Base-by-base conservation (phyloP, 257 asterid species). In the Solanum etuberosum region DNA sequence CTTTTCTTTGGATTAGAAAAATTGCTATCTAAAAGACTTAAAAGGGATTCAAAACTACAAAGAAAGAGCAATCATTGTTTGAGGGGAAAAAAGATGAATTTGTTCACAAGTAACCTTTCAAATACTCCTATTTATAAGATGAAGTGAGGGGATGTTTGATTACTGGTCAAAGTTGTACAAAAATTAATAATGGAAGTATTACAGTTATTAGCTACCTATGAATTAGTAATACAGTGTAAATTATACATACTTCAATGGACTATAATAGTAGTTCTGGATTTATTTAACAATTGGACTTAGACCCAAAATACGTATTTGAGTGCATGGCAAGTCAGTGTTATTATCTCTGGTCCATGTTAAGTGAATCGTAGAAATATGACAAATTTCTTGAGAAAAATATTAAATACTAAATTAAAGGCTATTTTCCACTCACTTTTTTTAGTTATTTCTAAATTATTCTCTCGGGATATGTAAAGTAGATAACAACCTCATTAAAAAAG, bases 381-480 rank as follows among this genome's bases (percentile, higher is more conserved):
- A 7, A 7, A 54, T 20, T 21, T 21, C 2, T 3, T 7, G 9
- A 3, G 4, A 57, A 57, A 57, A 57, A 57, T 57, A 57, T 57
- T 57, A 0, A 21, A 57, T 8, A 57, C 0, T 57, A 57, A 57
- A 7, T 21, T 21, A 3, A 57, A 57, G 13, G 4, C 2, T 57
- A 57, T 57, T 20, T 57, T 21, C 0, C 4, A 16, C 9, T 57
- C 10, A 57, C 1, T 21, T 1, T 57, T 54, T 57, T 21, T 57
- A 21, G 2, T 57, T 57, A 57, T 57, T 57, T 57, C 12, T 57
- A 57, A 57, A 21, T 8, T 21, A 21, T 57, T 57, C 2, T 57
- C 0, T 3, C 2, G 21, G 27, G 0, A 8, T 21, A 57, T 7
- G 9, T 57, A 1, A 3, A 57, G 11, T 7, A 57, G 25, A 1